Conservation (phyloP, 768 basidiomycete species). For the Coprinopsis marcescibilis region DNA sequence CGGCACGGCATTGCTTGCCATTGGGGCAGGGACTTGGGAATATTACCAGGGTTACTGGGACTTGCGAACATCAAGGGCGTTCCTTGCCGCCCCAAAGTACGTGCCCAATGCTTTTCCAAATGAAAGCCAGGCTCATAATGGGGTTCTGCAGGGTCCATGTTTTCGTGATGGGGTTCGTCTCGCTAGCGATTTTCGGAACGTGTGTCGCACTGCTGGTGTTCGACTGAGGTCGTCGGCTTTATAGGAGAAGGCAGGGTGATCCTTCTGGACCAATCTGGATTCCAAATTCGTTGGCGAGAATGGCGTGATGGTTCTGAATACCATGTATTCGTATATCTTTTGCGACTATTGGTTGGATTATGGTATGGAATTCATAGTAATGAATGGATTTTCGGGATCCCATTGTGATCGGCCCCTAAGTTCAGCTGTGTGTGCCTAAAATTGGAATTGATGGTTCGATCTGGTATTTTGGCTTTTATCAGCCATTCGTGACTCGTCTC, state of each 20-base stretch:
- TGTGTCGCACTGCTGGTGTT: conserved; percentile 45
- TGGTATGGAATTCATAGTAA: no score
- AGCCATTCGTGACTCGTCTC: conserved; percentile 14
- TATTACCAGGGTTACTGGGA: conserved; percentile 56
- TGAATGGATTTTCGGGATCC: no score
- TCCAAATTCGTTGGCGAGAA: no score
- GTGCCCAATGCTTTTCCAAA: conserved; percentile 14
- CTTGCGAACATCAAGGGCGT: conserved; percentile 52
- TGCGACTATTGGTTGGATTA: no score
- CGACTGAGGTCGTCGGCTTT: no score
- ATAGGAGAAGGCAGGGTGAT: no score
- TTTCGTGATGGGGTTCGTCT: conserved; percentile 44
- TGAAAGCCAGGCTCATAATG: conserved; percentile 6
- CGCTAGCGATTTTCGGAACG: conserved; percentile 42
- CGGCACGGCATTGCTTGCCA: conserved; percentile 44
- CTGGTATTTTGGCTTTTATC: no score
- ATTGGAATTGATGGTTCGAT: conserved; percentile 6
- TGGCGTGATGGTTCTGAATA: no score
- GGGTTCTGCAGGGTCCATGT: conserved; percentile 39
- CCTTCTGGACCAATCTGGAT: no score
- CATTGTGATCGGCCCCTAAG: no score
- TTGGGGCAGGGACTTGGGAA: conserved; percentile 60
- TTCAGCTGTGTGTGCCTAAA: no score
- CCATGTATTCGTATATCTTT: no score
- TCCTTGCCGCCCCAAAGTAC: conserved; percentile 54